Evolutionary conservation across 2,329 filamentous ascomycete species (phyloP).

Genomic region (Pyrenochaeta sp.): DNA sequence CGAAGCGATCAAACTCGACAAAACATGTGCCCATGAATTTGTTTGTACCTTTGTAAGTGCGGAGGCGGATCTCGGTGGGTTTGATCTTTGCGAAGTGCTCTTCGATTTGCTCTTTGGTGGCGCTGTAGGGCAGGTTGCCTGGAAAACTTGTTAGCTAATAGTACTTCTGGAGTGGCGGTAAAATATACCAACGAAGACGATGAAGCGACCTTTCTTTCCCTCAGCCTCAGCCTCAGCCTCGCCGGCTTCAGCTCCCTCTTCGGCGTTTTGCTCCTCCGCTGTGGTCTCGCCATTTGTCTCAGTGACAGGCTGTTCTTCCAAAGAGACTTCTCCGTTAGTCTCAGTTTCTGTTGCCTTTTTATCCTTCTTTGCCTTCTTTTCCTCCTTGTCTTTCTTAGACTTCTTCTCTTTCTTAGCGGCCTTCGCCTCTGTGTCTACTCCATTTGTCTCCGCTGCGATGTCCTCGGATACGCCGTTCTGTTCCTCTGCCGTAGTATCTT

Average conservation of each 20-base stretch:
- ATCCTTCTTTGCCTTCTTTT: constrained; percentile 36
- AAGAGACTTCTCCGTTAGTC: constrained; percentile 18
- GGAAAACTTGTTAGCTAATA: constrained; percentile 23
- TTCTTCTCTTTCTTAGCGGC: constrained; percentile 30
- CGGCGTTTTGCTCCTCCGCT: constrained; percentile 23
- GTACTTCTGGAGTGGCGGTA: too few species aligned
- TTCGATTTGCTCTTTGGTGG: constrained; percentile 73
- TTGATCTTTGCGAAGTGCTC: constrained; percentile 81
- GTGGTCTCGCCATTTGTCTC: constrained; percentile 24
- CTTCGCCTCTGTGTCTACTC: constrained; percentile 25
- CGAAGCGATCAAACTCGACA: constrained; percentile 85
- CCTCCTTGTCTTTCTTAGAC: constrained; percentile 38
- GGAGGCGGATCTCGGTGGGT: constrained; percentile 70
- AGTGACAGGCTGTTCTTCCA: constrained; percentile 22
- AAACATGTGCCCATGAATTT: constrained; percentile 59
- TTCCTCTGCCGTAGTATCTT: constrained; percentile 15
- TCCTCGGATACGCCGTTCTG: constrained; percentile 21
- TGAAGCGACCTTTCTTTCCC: constrained; percentile 68
- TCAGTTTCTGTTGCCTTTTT: constrained; percentile 24
- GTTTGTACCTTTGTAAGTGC: constrained; percentile 48
- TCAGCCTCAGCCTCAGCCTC: constrained; percentile 24
- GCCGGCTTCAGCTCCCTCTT: constrained; percentile 25
- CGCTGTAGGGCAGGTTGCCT: constrained; percentile 89
- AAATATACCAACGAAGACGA: constrained; percentile 75
- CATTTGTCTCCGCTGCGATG: constrained; percentile 13